Evolutionary conservation across 2,329 filamentous ascomycete species (phyloP).

Genomic region (Hypoxylon sp.): DNA sequence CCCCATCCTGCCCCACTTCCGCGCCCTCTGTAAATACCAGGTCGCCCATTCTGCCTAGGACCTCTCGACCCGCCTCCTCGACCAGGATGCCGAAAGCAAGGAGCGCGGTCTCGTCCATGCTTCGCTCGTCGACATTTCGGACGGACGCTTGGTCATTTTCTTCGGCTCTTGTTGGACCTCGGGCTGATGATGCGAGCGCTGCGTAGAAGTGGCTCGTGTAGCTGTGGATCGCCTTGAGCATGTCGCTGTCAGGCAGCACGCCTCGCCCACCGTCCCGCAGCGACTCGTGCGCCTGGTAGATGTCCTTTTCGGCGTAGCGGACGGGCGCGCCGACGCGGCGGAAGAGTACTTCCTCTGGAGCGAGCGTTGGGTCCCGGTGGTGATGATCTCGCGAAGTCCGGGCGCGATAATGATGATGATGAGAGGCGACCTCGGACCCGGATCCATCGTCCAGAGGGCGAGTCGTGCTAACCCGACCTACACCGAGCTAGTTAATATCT

Average conservation of each 20-base stretch:
- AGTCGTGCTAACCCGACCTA: slow-evolving; percentile 57
- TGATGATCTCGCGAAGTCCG: slow-evolving; percentile 47
- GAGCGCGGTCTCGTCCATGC: slow-evolving; percentile 84
- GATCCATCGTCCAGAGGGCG: slow-evolving; percentile 48
- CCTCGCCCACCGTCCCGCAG: slow-evolving; percentile 63
- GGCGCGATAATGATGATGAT: slow-evolving; percentile 20
- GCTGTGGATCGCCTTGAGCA: slow-evolving; percentile 77
- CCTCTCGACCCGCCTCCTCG: slow-evolving; percentile 76
- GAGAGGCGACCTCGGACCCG: slow-evolving; percentile 39
- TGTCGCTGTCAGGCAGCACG: slow-evolving; percentile 75
- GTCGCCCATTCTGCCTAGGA: slow-evolving; percentile 76
- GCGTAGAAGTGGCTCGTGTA: slow-evolving; percentile 79
- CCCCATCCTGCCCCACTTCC: slow-evolving; percentile 46
- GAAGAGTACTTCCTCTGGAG: slow-evolving; percentile 81
- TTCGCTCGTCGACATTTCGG: slow-evolving; percentile 64
- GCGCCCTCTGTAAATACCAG: slow-evolving; percentile 77
- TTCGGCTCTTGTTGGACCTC: slow-evolving; percentile 19
- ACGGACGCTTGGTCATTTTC: slow-evolving; percentile 9
- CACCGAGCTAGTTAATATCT: slow-evolving; percentile 30
- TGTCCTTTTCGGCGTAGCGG: slow-evolving; percentile 78
- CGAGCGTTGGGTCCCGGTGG: slow-evolving; percentile 60
- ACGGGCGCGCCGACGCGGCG: slow-evolving; percentile 73
- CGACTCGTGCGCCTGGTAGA: slow-evolving; percentile 77
- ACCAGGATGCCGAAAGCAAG: slow-evolving; percentile 81
- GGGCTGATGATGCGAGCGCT: slow-evolving; percentile 51